phyloP scores from a whole-genome alignment of 495 filamentous ascomycete genomes.

The Extremus antarcticus region DNA sequence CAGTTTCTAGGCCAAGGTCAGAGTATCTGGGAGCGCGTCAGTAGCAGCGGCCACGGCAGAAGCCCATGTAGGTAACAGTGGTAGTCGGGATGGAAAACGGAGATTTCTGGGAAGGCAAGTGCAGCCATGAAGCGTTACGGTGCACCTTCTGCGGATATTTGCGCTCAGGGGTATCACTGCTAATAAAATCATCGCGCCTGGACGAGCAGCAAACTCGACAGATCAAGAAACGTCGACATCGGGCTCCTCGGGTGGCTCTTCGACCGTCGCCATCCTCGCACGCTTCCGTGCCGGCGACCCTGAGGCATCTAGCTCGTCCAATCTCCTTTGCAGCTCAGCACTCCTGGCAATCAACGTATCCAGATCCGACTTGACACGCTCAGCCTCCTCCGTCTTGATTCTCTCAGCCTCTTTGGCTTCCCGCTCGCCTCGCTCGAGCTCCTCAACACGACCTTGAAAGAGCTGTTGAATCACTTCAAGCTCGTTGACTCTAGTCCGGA shows the following conservation, averaged over 20 bases:
- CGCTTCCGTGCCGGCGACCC: not conserved
- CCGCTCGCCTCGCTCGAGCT: slow-evolving; percentile 71
- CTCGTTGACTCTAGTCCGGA: slow-evolving; percentile 41
- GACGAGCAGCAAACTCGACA: too few relatives aligned
- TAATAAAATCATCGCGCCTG: too few relatives aligned
- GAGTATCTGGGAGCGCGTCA: too few relatives aligned
- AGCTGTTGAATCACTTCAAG: slow-evolving; percentile 93
- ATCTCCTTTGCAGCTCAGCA: slow-evolving; percentile 50
- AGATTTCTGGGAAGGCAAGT: too few relatives aligned
- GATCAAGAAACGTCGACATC: too few relatives aligned
- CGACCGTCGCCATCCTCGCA: not conserved
- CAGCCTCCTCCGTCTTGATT: slow-evolving; percentile 42
- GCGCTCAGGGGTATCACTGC: too few relatives aligned
- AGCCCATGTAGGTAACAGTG: too few relatives aligned
- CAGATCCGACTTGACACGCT: slow-evolving; percentile 50
- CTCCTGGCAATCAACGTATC: slow-evolving; percentile 68
- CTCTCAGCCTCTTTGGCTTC: slow-evolving; percentile 51
- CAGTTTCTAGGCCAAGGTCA: too few relatives aligned
- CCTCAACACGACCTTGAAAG: slow-evolving; percentile 75
- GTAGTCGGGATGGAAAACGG: too few relatives aligned
- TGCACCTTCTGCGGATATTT: too few relatives aligned
- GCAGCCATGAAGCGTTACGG: too few relatives aligned
- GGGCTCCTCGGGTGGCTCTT: not conserved
- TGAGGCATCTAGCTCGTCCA: not conserved
- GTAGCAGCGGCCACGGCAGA: too few relatives aligned